Evolutionary conservation across 441 rosid genomes (phyloP), one percentile per base, ranked within the genome.

Genomic region (Kokia cookei): DNA sequence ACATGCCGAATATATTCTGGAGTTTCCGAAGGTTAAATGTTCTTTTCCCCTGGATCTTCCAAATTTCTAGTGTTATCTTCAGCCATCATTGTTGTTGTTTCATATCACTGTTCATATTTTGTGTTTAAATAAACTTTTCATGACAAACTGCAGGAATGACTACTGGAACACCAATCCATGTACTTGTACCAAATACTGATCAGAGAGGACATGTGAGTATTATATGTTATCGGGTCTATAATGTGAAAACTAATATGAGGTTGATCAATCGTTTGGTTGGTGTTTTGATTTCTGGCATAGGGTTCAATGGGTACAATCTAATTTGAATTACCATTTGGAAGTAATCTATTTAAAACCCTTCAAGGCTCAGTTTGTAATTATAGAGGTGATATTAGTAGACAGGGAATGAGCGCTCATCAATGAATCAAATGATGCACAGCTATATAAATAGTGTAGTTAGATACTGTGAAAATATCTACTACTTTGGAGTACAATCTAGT

Each of bases 111-210:
- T n/a, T n/a, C 6, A 42, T 3, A 48, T 29, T 62, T 62, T 35
- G 43, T 47, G 65, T 26, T 68, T 27, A 54, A 66, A 29, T 45
- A 13, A 48, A 57, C 32, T 47, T 58, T 57, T 27, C 8, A 6
- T 75, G 57, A 58, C 42, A 67, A 67, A 72, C 65, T 84, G 89
- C 84, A 96, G 99, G 99, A 62, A 5, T 91, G 87, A 93, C 97
- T 14, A 93, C 97, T 26, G 99, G 99, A 77, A 92, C 99, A 59
- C 94, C 99, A 2, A 91, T 96, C 77, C 92, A 87, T 69, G 88
- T 93, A 58, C 86, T 88, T 78, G 98, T 96, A 43, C 97, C 99
- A 4, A 96, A 96, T 81, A 96, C 97, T 54, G 98, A 96, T 83
- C 97, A 96, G 84, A 92, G 99, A 86, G 97, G 99, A 76, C 80